These are phyloP conservation scores for Saccharomycopsis sp. DNA, from an alignment of 805 yeast species.

Conservation along the genomic window DNA sequence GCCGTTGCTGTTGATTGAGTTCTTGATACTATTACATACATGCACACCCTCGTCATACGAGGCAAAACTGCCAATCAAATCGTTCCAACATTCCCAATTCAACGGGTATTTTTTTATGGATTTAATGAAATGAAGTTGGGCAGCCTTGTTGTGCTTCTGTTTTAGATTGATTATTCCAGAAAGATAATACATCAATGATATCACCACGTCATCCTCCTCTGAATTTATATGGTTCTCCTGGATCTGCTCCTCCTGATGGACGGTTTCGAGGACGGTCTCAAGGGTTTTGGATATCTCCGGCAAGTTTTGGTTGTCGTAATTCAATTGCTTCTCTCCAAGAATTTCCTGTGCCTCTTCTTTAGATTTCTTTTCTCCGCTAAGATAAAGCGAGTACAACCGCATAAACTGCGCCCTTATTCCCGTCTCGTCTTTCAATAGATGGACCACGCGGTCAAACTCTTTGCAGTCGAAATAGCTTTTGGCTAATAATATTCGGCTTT, in stretches of 20 bases:
- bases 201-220: constrained; percentile 8
- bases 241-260: constrained; percentile 5
- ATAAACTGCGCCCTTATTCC: constrained; percentile 54
- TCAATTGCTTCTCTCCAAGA: constrained; percentile 36
- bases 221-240: constrained; percentile 14
- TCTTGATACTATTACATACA: constrained; percentile 26
- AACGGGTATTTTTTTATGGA: constrained; percentile 67
- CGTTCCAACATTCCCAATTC: constrained; percentile 94
- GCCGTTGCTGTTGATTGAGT: constrained; percentile 25
- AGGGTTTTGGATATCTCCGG: constrained; percentile 38
- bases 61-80: constrained; percentile 55
- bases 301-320: constrained; percentile 27
- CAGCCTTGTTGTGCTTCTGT: constrained; percentile 52
- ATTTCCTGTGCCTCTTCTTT: constrained; percentile 71
- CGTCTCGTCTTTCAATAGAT: constrained; percentile 44
- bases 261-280: constrained; percentile 18
- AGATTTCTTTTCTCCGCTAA: constrained; percentile 70
- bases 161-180: constrained; percentile 62
- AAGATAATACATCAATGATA: constrained; percentile 62
- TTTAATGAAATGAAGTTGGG: constrained; percentile 52
- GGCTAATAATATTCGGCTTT: constrained; percentile 51
- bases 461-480: constrained; percentile 70
- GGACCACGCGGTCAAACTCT: constrained; percentile 77
- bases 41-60: constrained; percentile 53
- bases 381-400: constrained; percentile 57